These are phyloP conservation scores for Aspergillus calidoustus DNA, from an alignment of 2,329 filamentous ascomycete genomes.

Conservation along the genomic window DNA sequence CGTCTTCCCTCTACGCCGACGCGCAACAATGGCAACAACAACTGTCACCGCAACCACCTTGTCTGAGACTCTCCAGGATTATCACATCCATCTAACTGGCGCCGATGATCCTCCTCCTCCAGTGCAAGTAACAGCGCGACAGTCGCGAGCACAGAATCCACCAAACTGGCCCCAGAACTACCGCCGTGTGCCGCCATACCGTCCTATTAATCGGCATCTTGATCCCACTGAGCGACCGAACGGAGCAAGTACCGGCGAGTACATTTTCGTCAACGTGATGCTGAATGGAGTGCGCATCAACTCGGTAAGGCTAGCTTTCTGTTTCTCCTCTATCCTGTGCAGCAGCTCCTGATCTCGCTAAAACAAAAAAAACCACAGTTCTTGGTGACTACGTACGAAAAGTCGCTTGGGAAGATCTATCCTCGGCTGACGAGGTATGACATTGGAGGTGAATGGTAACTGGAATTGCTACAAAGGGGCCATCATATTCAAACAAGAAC, in stretches of 20 bases:
- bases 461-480: neutral
- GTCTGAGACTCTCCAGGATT: slow-evolving; percentile 1
- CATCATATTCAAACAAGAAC: neutral
- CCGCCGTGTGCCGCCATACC: neutral
- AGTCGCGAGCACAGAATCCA: neutral
- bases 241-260: neutral
- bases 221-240: slow-evolving; percentile 3
- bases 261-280: slow-evolving; percentile 9
- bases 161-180: neutral
- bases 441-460: slow-evolving; percentile 9
- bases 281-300: slow-evolving; percentile 7
- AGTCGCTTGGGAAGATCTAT: neutral
- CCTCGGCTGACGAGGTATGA: slow-evolving; percentile 1
- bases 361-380: neutral
- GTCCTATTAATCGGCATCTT: slow-evolving; percentile 1
- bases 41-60: neutral
- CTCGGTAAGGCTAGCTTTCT: neutral
- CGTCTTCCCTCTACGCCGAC: too few relatives aligned
- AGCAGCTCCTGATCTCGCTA: too few relatives aligned
- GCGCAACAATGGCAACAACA: neutral
- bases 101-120: neutral
- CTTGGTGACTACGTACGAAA: slow-evolving; percentile 6
- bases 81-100: slow-evolving; percentile 2
- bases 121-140: neutral
- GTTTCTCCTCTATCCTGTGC: neutral